These are phyloP conservation scores for Cytospora piceicola DNA, from an alignment of 2,329 filamentous ascomycete species.

Conservation along the genomic window DNA sequence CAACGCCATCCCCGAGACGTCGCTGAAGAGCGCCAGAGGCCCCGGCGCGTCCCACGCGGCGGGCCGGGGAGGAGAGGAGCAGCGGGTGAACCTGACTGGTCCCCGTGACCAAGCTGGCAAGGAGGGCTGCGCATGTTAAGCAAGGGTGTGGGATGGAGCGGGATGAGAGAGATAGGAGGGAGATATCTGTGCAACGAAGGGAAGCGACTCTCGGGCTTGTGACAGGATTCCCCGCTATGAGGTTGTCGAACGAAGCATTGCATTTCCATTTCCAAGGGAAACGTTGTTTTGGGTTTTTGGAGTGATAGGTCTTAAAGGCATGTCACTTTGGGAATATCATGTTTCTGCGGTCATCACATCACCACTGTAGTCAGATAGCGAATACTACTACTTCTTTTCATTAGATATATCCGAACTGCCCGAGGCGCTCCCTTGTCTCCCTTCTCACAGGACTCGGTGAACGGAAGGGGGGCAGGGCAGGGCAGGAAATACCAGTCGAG, in stretches of 20 bases:
- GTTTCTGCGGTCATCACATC: constrained; percentile 17
- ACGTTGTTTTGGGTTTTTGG: constrained; percentile 4
- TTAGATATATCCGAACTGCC: neutral
- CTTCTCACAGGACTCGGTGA: no score
- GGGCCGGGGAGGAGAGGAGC: constrained; percentile 66
- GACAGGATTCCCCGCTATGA: neutral
- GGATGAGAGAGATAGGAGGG: constrained; percentile 28
- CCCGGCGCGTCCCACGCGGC: constrained; percentile 62
- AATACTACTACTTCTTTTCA: constrained; percentile 23
- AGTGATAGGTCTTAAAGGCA: constrained; percentile 24
- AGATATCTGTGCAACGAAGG: neutral
- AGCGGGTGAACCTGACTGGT: constrained; percentile 81
- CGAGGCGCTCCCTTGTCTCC: no score
- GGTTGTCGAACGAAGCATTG: constrained; percentile 23
- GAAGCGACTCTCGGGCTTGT: neutral
- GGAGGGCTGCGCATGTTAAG: constrained; percentile 87
- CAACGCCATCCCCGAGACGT: constrained; percentile 96
- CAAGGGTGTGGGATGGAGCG: neutral
- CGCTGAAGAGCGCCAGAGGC: constrained; percentile 85
- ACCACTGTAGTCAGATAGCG: constrained; percentile 25
- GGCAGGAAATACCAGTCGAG: no score
- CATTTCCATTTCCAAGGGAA: constrained; percentile 20
- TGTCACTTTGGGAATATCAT: constrained; percentile 30
- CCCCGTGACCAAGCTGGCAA: constrained; percentile 76
- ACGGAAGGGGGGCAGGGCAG: no score